A percentile compares a stretch with the other conserved stretches of the same genome.
Evolutionary conservation across 2,329 filamentous ascomycete species (phyloP).

Genomic region (Lasiodiplodia sp.): DNA sequence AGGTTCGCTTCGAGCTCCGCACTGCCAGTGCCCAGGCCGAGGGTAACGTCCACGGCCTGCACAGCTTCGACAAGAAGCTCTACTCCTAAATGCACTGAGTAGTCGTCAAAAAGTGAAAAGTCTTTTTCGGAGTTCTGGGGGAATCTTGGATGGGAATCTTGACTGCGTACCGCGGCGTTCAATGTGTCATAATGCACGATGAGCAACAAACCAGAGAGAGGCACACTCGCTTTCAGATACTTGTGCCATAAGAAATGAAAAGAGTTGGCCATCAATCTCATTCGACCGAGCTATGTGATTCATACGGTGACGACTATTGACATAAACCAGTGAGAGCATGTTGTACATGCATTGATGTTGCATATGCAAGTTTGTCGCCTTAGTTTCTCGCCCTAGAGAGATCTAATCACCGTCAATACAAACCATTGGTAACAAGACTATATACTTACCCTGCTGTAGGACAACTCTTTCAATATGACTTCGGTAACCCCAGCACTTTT

Average conservation of each 20-base stretch:
- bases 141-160: conserved; percentile 24
- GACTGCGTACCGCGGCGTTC: conserved; percentile 13
- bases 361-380: neutral
- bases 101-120: conserved; percentile 22
- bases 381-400: neutral
- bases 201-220: neutral
- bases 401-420: neutral
- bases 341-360: neutral
- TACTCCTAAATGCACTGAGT: conserved; percentile 71
- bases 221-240: conserved; percentile 15
- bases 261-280: neutral
- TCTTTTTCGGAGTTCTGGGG: conserved; percentile 27
- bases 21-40: conserved; percentile 95
- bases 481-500: conserved; percentile 69
- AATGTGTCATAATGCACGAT: conserved; percentile 2
- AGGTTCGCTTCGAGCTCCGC: conserved; percentile 89
- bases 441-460: neutral
- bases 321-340: neutral
- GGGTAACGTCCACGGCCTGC: conserved; percentile 94
- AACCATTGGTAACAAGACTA: neutral
- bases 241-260: conserved; percentile 1
- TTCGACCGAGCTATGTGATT: neutral
- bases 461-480: conserved; percentile 64
- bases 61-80: conserved; percentile 99
- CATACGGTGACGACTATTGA: neutral